Evolutionary conservation across 768 basidiomycete species (phyloP).

Genomic region (Podaxis sp.): DNA sequence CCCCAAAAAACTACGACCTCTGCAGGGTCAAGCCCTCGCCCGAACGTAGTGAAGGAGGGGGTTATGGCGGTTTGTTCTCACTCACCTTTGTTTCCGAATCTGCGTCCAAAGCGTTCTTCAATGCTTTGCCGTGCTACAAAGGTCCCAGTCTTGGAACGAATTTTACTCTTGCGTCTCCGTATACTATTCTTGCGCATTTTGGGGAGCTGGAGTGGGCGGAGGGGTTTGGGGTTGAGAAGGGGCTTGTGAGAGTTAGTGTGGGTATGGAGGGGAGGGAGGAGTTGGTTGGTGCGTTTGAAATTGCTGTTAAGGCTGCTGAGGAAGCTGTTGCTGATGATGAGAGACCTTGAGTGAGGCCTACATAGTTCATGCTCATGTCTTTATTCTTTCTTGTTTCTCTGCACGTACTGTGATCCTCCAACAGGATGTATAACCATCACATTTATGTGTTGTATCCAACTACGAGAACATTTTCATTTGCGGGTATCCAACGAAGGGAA

Average conservation of each 20-base stretch:
- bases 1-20: conserved; percentile 63
- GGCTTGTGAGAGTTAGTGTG: conserved; percentile 85
- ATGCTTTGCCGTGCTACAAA: conserved; percentile 77
- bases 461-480: conserved; percentile 21
- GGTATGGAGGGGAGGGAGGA: conserved; percentile 73
- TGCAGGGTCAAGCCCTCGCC: conserved; percentile 49
- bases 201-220: conserved; percentile 89
- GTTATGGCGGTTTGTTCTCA: conserved; percentile 86
- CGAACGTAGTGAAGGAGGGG: conserved; percentile 36
- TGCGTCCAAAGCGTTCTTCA: conserved; percentile 79
- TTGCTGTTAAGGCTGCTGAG: conserved; percentile 75
- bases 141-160: conserved; percentile 93
- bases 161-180: conserved; percentile 94
- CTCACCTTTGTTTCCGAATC: conserved; percentile 69
- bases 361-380: neutral
- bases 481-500: neutral
- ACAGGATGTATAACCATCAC: conserved; percentile 22
- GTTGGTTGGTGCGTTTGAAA: conserved; percentile 54
- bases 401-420: conserved; percentile 20
- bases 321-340: conserved; percentile 11
- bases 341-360: neutral
- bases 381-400: neutral
- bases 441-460: conserved; percentile 37
- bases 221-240: conserved; percentile 77
- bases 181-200: conserved; percentile 89